A percentile compares a stretch with the other conserved stretches of the same genome.
Conservation (phyloP, 176 grass and related monocot genomes). For the Oryza meridionalis region DNA sequence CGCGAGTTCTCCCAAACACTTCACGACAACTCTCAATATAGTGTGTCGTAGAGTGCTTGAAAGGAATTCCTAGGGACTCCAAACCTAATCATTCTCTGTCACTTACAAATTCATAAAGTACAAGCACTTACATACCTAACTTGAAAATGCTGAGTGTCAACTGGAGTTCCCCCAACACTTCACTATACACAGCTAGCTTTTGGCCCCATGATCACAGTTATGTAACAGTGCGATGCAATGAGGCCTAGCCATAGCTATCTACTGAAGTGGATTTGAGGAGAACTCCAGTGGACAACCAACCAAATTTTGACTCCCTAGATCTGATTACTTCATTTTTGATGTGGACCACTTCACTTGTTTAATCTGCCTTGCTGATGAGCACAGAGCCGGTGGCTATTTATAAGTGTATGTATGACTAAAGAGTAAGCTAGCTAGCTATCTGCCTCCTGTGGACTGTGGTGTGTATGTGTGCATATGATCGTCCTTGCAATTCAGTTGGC, state of each 20-base stretch:
- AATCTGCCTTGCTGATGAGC: slow-evolving; percentile 45
- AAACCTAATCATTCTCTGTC: slow-evolving; percentile 31
- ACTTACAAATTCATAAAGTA: neutral
- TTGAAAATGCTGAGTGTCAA: neutral
- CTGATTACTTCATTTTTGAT: neutral
- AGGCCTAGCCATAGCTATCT: neutral
- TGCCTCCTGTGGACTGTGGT: slow-evolving; percentile 14
- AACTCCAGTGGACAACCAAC: slow-evolving; percentile 50
- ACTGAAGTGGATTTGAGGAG: slow-evolving; percentile 50
- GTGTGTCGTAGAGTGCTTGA: slow-evolving; percentile 40
- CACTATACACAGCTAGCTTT: neutral
- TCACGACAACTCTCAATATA: neutral
- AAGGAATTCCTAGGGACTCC: slow-evolving; percentile 43
- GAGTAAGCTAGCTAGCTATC: neutral
- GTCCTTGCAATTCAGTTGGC: neutral
- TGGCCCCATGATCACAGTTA: neutral
- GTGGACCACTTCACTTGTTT: slow-evolving; percentile 49
- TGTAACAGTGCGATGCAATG: slow-evolving; percentile 17
- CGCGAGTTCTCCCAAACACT: slow-evolving; percentile 28
- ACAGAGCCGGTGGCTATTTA: slow-evolving; percentile 56
- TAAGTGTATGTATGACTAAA: slow-evolving; percentile 36
- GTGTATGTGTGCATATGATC: neutral
- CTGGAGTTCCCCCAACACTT: slow-evolving; percentile 57
- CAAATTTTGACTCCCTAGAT: slow-evolving; percentile 9
- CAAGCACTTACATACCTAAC: neutral